Base-by-base conservation (phyloP, 306 rosid species). In the Begonia peltatifolia region DNA sequence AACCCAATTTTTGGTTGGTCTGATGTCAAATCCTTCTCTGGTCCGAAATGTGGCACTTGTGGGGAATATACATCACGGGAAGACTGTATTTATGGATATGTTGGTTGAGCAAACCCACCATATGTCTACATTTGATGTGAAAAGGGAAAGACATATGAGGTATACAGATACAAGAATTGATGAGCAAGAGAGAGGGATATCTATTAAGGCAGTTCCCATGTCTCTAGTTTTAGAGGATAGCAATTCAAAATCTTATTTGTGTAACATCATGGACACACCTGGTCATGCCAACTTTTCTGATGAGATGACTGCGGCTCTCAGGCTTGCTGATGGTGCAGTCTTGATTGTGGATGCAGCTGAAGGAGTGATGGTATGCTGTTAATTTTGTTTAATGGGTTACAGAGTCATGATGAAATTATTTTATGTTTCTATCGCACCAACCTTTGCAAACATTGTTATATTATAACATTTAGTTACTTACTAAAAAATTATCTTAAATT, bases 81-180 rank as follows among this genome's bases (percentile, higher is more conserved):
- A 90, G 79, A 90, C 99, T 0, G 82, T 90, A 50, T 83, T 90
- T 72, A 90, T 90, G 99, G 97, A 90, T 47, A 90, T 90, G 99
- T 62, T 90, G 52, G 83, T 90, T 18, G 99, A 90, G 68, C 95
- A 90, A 69, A 90, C 99, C 9, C 99, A 90, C 35, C 97, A 79
- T 51, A 90, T 90, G 99, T 75, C 95, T 1, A 86, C 95, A 1
- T 90, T 90, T 2, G 95, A 90, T 69, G 14, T 49, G 0, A 74
- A 85, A 50, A 84, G 95, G 6, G 97, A 90, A 70, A 90, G 80
- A 52, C 97, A 90, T 52, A 22, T 66, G 79, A 61, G 97, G 60
- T 90, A 90, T 54, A 86, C 95, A 0, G 99, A 90, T 22, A 90
- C 99, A 0, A 79, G 99, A 68, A 72, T 86, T 18, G 99, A 90